Evolutionary conservation across 371 early-diverging fungal genomes (phyloP).

Genomic region (Funneliformis caledonium): DNA sequence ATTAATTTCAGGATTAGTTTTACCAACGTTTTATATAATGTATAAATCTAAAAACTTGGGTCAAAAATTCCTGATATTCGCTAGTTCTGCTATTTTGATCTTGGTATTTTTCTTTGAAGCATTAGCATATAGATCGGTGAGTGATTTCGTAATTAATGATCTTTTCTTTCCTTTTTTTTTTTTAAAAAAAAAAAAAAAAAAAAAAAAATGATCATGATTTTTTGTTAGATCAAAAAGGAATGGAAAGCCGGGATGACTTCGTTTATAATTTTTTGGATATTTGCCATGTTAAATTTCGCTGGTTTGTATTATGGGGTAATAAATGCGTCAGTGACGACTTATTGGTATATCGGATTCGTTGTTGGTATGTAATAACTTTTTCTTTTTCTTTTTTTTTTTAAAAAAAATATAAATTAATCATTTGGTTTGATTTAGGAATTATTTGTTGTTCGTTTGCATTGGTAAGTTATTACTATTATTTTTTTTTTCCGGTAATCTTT

Average conservation of each 20-base stretch:
- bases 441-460: not conserved
- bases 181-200: not conserved
- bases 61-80: not conserved
- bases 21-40: not conserved
- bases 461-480: not conserved
- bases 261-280: conserved; percentile 7
- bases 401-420: not conserved
- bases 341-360: not conserved
- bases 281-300: not conserved
- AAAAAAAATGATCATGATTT: not conserved
- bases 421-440: not conserved
- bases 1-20: not conserved
- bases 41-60: not conserved
- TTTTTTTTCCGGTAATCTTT: not conserved
- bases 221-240: not conserved
- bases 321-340: not conserved
- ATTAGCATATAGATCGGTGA: not conserved
- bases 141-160: not conserved
- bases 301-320: not conserved
- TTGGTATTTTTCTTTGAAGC: not conserved
- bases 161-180: not conserved
- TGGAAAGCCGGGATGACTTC: not conserved
- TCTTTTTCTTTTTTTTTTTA: not conserved
- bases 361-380: not conserved
- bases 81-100: too few species aligned